Base-by-base conservation (phyloP, 2,329 filamentous ascomycete genomes). In the Phoma sp. region DNA sequence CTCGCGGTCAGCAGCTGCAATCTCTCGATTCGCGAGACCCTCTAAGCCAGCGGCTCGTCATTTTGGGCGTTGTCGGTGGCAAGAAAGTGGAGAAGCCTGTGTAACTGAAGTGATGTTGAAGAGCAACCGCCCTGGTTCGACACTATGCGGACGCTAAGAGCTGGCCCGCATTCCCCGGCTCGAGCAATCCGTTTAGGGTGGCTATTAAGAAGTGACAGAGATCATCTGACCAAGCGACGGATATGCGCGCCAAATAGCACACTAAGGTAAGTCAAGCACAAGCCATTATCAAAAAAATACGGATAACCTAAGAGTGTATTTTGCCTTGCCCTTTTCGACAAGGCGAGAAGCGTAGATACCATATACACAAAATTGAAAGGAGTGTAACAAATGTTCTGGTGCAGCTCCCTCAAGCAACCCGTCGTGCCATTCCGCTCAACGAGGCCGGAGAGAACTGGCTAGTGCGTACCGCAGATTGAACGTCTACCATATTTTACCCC, bases 381-480 rank as follows among this genome's bases (percentile, higher is more conserved):
- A 66, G 66, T 56, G 54, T 57, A 12, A 43, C 40, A 46, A 66
- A 67, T 66, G 59, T 65, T 59, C 64, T 65, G 62, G 39, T 33
- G 28, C 45, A 65, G 61, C 50, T 63, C 61, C 55, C 56, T 56
- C 66, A 61, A 62, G 48, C 57, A 59, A 52, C 51, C 52, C 26
- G 56, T 60, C 51, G 56, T 60, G 53, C 66, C 62, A 53, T 56
- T 59, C 60, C 55, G 49, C 56, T 39, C 50, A 56, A 49, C 52
- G 33, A 43, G 48, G 49, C 58, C 47, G 56, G 56, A 51, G 53
- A 59, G 56, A 52, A 42, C 57, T 55, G 58, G 51, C 59, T 66
- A 53, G 61, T 64, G 56, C 63, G 61, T 66, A 65, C 66, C 67
- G 62, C 57, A 53, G 62, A 73, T 72, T 72, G 71, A 65, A 63